Evolutionary conservation across 352 stramenopile genomes (phyloP), one percentile per base, ranked within the genome.

Genomic region (Phytopythium vexans): DNA sequence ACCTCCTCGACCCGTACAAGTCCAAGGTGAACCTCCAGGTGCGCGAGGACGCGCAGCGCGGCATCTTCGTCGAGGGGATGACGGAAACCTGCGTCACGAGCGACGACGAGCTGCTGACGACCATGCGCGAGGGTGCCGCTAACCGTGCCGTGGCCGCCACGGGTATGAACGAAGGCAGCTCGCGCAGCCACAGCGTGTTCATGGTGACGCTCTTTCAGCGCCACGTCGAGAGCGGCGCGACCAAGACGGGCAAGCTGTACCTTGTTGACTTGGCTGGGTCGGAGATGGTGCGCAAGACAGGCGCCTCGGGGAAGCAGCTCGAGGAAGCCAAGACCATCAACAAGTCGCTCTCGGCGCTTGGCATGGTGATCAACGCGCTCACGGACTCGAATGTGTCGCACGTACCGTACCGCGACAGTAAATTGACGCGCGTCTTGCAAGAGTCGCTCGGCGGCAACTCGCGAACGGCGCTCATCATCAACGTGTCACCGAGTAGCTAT

Each of bases 291-390:
- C 83, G 92, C 33, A 98, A 98, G 77, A 97, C 92, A 3, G 74
- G 77, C 0, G 86, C 90, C 15, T 90, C 84, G 7, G 94, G 94
- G 5, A 84, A 92, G 16, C 84, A 94, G 48, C 77, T 98, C 11
- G 92, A 98, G 62, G 94, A 98, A 56, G 94, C 94, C 27, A 98
- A 98, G 72, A 98, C 86, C 37, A 98, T 98, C 61, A 98, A 98
- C 75, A 97, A 97, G 56, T 97, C 88, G 31, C 77, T 98, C 1
- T 95, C 80, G 6, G 89, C 94, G 8, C 67, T 98, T 9, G 94
- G 94, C 11, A 96, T 96, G 62, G 94, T 98, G 39, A 98, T 98
- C 62, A 98, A 98, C 52, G 88, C 88, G 12, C 76, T 98, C 11
- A 97, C 89, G 4, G 89, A 97, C 56, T 72, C 71, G 0, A 74